A percentile compares a stretch with the other conserved stretches of the same genome.
phyloP scores from a whole-genome alignment of 139 green algal species.

The Trebouxia sp. region DNA sequence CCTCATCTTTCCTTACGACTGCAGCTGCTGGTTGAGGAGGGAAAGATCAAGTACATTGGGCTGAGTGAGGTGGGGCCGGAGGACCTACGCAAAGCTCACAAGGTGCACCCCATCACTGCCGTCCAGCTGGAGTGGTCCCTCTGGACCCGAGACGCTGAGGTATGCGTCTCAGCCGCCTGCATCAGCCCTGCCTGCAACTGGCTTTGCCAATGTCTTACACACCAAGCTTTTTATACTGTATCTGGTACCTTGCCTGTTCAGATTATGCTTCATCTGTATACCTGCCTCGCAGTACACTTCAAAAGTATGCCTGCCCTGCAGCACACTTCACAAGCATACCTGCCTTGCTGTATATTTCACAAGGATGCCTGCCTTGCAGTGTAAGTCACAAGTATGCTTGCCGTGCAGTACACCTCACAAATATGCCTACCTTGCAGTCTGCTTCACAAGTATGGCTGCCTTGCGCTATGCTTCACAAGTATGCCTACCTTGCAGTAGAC shows the following conservation, averaged over 20 bases:
- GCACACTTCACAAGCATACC: no score
- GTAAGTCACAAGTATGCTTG: no score
- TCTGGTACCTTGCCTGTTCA: background rate
- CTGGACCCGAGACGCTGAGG: constrained; percentile 69
- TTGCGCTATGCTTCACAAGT: no score
- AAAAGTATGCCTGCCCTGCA: no score
- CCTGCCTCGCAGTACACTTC: no score
- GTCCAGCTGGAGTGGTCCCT: constrained; percentile 75
- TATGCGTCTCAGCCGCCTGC: constrained; percentile 1
- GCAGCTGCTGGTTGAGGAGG: constrained; percentile 61
- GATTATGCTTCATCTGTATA: no score
- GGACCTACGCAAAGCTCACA: constrained; percentile 67
- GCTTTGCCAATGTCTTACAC: background rate
- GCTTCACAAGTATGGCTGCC: no score
- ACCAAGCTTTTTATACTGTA: background rate
- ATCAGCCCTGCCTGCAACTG: background rate
- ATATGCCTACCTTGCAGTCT: no score
- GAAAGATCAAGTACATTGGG: constrained; percentile 78
- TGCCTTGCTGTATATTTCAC: no score
- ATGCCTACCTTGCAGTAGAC: no score
- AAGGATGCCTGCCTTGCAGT: no score
- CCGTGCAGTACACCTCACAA: no score
- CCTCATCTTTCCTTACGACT: background rate
- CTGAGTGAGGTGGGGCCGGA: constrained; percentile 64
- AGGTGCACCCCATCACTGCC: constrained; percentile 65